Evolutionary conservation across 257 asterid species (phyloP).

Genomic region (Schizonepeta tenuifolia): DNA sequence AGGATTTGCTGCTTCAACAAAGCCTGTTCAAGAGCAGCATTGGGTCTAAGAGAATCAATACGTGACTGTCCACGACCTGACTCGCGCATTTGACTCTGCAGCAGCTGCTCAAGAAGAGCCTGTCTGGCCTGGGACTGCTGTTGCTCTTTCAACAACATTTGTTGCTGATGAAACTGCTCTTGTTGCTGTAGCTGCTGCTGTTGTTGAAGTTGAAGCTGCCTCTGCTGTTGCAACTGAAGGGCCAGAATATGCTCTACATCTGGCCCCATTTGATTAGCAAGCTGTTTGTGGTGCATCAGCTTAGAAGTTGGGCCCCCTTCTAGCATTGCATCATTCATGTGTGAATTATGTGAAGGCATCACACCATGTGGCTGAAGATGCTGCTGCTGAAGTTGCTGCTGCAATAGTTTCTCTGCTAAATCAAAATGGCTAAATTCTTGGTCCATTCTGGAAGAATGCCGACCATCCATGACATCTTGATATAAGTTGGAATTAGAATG

Average conservation of each 20-base stretch:
- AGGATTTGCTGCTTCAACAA: conserved; percentile 77
- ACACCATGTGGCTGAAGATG: conserved; percentile 59
- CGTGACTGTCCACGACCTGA: conserved; percentile 70
- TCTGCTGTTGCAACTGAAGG: conserved; percentile 75
- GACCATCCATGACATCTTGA: conserved; percentile 60
- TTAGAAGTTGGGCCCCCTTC: conserved; percentile 58
- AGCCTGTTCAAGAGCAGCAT: conserved; percentile 71
- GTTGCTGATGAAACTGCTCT: conserved; percentile 81
- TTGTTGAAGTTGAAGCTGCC: conserved; percentile 75
- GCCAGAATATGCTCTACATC: conserved; percentile 74
- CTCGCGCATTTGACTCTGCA: conserved; percentile 80
- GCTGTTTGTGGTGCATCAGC: conserved; percentile 64
- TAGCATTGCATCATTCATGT: conserved; percentile 59
- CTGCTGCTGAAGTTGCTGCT: conserved; percentile 62
- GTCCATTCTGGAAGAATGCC: conserved; percentile 54
- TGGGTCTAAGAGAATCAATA: conserved; percentile 69
- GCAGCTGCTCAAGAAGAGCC: conserved; percentile 71
- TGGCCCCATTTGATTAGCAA: conserved; percentile 57
- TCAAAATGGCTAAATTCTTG: conserved; percentile 58
- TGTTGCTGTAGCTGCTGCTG: conserved; percentile 66
- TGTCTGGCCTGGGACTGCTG: conserved; percentile 84
- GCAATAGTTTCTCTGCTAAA: conserved; percentile 63
- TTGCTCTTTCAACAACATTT: conserved; percentile 78
- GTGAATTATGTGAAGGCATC: conserved; percentile 56
- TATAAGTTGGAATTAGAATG: conserved; percentile 57